These are phyloP conservation scores for Paramarasmius palmivorus DNA, from an alignment of 1,284 basidiomycete genomes.

Conservation along the genomic window DNA sequence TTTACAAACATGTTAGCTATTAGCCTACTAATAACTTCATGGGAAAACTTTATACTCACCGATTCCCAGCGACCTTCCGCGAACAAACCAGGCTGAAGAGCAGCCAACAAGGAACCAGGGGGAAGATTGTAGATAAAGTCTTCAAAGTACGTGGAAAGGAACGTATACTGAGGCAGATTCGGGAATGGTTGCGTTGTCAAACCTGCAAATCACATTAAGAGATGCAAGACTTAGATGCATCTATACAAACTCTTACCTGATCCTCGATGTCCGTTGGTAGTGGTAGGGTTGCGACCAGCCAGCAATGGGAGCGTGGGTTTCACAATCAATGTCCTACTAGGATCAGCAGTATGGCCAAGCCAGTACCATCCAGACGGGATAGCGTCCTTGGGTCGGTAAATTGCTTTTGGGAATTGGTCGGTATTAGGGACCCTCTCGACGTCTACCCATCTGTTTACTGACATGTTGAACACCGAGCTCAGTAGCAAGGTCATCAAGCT, in stretches of 20 bases:
- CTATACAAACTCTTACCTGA: no score
- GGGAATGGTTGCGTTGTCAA: slow-evolving; percentile 2
- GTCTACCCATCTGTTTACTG: not conserved
- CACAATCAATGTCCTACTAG: not conserved
- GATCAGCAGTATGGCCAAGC: slow-evolving; percentile 3
- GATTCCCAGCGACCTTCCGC: not conserved
- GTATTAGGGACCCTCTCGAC: not conserved
- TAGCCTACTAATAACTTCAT: no score
- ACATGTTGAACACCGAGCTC: no score
- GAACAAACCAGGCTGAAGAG: slow-evolving; percentile 3
- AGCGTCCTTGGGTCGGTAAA: slow-evolving; percentile 2
- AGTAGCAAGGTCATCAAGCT: no score
- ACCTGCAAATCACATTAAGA: no score
- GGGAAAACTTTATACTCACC: not conserved
- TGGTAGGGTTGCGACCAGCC: slow-evolving; percentile 3
- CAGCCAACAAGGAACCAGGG: slow-evolving; percentile 4
- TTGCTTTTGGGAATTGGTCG: not conserved
- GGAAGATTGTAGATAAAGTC: slow-evolving; percentile 5
- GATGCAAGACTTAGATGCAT: no score
- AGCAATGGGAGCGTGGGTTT: slow-evolving; percentile 1
- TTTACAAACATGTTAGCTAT: not conserved
- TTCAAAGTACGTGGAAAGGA: slow-evolving; percentile 9
- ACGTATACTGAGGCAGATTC: slow-evolving; percentile 3
- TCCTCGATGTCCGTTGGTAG: not conserved
- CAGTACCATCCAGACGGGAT: slow-evolving; percentile 5